Evolutionary conservation across 78 protist genomes (phyloP).

Genomic region (slime mould (Dictyostelium discoideum)): DNA sequence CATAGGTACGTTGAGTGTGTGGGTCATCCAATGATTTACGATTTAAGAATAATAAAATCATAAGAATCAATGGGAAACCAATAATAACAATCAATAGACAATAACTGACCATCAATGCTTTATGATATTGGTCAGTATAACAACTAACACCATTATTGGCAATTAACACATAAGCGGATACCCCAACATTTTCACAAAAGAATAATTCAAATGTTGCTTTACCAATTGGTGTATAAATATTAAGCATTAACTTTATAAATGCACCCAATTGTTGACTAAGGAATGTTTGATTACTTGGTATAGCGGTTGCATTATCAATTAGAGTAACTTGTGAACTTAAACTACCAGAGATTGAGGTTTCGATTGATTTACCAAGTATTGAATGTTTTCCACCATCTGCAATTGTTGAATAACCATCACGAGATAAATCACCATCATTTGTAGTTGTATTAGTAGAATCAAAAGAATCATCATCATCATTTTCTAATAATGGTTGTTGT

Average conservation of each 20-base stretch:
- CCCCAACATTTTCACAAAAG: conserved; percentile 30
- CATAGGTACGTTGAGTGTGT: conserved; percentile 10
- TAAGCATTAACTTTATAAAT: conserved; percentile 22
- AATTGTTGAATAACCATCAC: background rate
- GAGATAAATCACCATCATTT: background rate
- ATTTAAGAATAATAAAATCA: conserved; percentile 1
- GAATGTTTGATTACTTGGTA: conserved; percentile 16
- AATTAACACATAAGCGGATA: background rate
- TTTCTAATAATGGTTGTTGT: background rate
- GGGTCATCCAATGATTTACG: background rate
- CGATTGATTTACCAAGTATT: background rate
- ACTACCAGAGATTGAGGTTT: background rate
- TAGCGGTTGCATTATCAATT: background rate
- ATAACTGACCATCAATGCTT: conserved; percentile 12
- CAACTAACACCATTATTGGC: conserved; percentile 6
- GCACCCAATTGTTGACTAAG: conserved; percentile 37
- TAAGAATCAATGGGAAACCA: conserved; percentile 24
- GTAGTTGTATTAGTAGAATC: background rate
- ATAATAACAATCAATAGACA: background rate
- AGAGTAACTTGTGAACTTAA: background rate
- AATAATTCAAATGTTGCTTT: conserved; percentile 35
- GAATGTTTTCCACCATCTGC: background rate
- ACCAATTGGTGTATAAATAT: conserved; percentile 47
- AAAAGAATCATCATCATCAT: background rate
- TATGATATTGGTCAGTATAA: background rate